phyloP scores from a whole-genome alignment of 2,329 filamentous ascomycete species.

The Beauveria sp. region DNA sequence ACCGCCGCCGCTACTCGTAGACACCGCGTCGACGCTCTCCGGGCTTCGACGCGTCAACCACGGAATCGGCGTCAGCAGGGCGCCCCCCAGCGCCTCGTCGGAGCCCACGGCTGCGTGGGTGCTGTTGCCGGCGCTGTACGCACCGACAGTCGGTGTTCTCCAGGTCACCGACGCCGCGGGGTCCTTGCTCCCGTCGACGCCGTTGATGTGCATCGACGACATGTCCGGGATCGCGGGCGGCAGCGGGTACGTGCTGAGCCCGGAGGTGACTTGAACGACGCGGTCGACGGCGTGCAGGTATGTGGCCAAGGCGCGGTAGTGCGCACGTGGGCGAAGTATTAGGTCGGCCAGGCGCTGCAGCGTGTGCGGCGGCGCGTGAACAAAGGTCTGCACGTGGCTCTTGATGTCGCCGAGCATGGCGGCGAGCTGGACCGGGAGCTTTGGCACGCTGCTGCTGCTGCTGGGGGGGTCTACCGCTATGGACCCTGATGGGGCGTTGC shows the following conservation, averaged over 20 bases:
- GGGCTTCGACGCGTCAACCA: slow-evolving; percentile 56
- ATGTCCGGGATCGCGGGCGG: slow-evolving; percentile 57
- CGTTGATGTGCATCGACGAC: slow-evolving; percentile 54
- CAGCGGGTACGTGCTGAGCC: slow-evolving; percentile 73
- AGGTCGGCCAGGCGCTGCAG: slow-evolving; percentile 89
- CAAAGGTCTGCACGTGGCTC: slow-evolving; percentile 60
- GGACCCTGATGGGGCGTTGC: neutral
- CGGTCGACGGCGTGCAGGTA: slow-evolving; percentile 90
- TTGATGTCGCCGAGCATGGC: slow-evolving; percentile 55
- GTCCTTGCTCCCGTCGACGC: slow-evolving; percentile 39
- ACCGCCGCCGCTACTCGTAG: slow-evolving; percentile 3
- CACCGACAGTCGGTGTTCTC: slow-evolving; percentile 35
- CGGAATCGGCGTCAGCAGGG: slow-evolving; percentile 85
- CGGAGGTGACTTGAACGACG: slow-evolving; percentile 81
- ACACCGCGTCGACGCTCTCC: slow-evolving; percentile 20
- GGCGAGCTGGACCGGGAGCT: slow-evolving; percentile 56
- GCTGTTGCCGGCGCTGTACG: neutral
- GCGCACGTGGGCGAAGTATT: slow-evolving; percentile 62
- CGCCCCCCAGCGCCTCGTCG: slow-evolving; percentile 84
- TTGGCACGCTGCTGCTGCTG: slow-evolving; percentile 20
- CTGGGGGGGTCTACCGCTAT: slow-evolving; percentile 22
- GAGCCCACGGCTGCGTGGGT: slow-evolving; percentile 51
- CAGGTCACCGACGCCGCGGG: slow-evolving; percentile 35
- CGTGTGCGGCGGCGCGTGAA: slow-evolving; percentile 75
- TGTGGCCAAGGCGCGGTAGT: slow-evolving; percentile 74